Base-by-base conservation (phyloP, 371 early-diverging fungal species). In the Mortierella polycephala region DNA sequence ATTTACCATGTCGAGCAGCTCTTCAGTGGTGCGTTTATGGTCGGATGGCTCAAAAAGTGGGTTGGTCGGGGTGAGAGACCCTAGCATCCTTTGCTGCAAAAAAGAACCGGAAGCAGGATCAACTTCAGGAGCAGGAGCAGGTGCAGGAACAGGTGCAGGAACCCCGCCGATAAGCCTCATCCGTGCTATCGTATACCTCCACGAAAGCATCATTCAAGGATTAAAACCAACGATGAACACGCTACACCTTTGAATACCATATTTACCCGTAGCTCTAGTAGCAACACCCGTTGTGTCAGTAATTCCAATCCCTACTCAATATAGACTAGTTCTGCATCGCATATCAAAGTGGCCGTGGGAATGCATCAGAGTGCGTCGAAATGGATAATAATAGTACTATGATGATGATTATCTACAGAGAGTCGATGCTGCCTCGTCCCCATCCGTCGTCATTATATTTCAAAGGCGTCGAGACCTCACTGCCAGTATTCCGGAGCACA, bases 1-100 rank as follows among this genome's bases (percentile, higher is more conserved):
- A 82, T 92, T 20, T 93, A 93, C 65, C 92, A 93, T 71, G 90
- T 91, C 18, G 89, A 88, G 62, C 93, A 93, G 52, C 71, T 93
- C 41, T 88, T 92, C 67, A 74, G 90, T 16, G 92, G 92, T 9
- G 87, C 88, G 2, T 83, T 90, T 55, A 83, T 91, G 74, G 89
- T 91, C 37, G 63, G 77, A 9, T 62, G 84, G 62, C 64, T 93
- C 39, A 87, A 86, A 67, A 83, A 73, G 53, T 92, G 91, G 91
- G 81, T 90, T 5, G 73, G 79, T 41, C 75, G 83, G 16, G 84
- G 82, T 11, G 72, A 83, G 80, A 82, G 75, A 74, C 77, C 2
- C 50, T 77, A 0, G 72, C 59, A 55, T 57, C 72, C 51, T 77
- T 77, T 58, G 76, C 30, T 30, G 30, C 30, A 30, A 30, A 30